Evolutionary conservation across 805 yeast species (phyloP), one percentile per base, ranked within the genome.

Genomic region (Teunomyces kruisii): DNA sequence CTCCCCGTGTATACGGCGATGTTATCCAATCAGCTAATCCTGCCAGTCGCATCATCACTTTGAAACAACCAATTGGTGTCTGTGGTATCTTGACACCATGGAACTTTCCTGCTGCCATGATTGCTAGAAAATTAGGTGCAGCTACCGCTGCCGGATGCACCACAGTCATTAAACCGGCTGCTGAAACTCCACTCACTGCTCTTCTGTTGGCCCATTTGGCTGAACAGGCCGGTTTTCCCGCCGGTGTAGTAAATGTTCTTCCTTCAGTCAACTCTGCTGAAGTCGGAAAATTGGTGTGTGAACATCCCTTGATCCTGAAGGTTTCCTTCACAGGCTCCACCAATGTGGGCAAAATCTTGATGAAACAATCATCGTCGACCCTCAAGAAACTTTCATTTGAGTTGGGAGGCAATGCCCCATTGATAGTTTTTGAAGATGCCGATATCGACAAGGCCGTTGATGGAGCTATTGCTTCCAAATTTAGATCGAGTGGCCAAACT

Each of bases 91-190:
- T 86, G 55, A 84, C 92, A 3, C 94, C 94, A 3, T 86, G 94
- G 94, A 86, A 87, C 64, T 87, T 86, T 64, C 95, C 95, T 3
- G 67, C 81, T 16, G 88, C 91, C 3, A 85, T 84, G 91, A 82
- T 84, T 49, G 76, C 89, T 5, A 70, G 90, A 52, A 85, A 85
- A 58, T 65, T 82, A 42, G 91, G 86, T 15, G 89, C 92, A 27
- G 89, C 88, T 2, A 57, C 84, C 26, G 91, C 94, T 13, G 86
- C 87, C 12, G 95, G 94, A 1, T 86, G 92, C 63, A 80, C 92
- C 5, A 68, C 84, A 2, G 88, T 86, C 7, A 72, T 87, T 53
- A 86, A 86, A 65, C 94, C 94, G 1, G 92, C 88, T 12, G 68
- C 78, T 2, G 88, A 83, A 57, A 86, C 94, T 26, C 94, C 95